A percentile compares a stretch with the other conserved stretches of the same genome.
These are phyloP conservation scores for Phialocephala subalpina DNA, from an alignment of 2,329 filamentous ascomycete species.

Conservation along the genomic window DNA sequence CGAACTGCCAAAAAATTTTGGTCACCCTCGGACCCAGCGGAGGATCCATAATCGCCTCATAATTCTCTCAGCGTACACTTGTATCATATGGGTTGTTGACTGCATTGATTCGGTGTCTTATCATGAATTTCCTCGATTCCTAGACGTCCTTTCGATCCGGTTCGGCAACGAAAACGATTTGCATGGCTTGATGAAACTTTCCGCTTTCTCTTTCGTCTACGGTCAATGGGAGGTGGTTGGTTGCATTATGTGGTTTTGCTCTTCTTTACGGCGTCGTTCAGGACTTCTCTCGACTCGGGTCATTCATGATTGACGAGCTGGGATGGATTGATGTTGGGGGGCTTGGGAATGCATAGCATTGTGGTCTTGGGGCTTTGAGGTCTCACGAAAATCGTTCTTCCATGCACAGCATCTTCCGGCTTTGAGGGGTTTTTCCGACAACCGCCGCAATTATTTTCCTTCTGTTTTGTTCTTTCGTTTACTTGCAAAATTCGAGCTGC, in stretches of 20 bases:
- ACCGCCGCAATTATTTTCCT: conserved; percentile 13
- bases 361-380: conserved; percentile 27
- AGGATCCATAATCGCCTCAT: conserved; percentile 35
- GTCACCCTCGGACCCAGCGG: conserved; percentile 26
- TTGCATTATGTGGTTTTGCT: conserved; percentile 33
- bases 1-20: conserved; percentile 23
- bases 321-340: conserved; percentile 22
- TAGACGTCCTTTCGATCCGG: conserved; percentile 39
- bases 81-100: conserved; percentile 47
- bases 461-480: conserved; percentile 21
- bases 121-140: conserved; percentile 36
- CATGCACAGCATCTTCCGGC: conserved; percentile 15
- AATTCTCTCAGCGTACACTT: conserved; percentile 38
- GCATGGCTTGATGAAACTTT: conserved; percentile 43
- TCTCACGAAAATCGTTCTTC: conserved; percentile 10
- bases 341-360: conserved; percentile 31
- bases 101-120: conserved; percentile 41
- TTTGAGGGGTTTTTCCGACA: conserved; percentile 12
- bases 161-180: conserved; percentile 44
- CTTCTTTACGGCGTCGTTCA: conserved; percentile 34
- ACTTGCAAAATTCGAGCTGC: conserved; percentile 32
- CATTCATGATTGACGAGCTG: conserved; percentile 26
- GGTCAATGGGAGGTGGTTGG: conserved; percentile 32
- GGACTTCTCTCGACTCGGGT: conserved; percentile 19
- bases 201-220: conserved; percentile 33